These are phyloP conservation scores for Alternaria dauci DNA, from an alignment of 2,329 filamentous ascomycete species.

Conservation along the genomic window DNA sequence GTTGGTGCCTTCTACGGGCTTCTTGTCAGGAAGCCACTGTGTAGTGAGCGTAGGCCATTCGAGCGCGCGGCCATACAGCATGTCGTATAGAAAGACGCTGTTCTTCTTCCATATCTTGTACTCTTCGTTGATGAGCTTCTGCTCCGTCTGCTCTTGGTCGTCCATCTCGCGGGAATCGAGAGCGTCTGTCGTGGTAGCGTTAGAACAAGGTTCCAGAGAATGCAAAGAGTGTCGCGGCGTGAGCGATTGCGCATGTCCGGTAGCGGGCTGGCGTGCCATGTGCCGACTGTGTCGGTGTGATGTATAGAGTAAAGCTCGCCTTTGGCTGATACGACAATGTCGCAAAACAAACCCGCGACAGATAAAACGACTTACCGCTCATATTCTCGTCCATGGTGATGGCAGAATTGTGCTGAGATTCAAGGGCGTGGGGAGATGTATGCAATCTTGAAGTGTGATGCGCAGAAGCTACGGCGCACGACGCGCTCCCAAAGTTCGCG, in stretches of 20 bases:
- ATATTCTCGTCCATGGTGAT: slow-evolving; percentile 49
- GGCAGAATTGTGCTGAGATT: neutral
- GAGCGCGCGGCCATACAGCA: slow-evolving; percentile 91
- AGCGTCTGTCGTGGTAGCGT: slow-evolving; percentile 49
- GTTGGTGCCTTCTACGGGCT: slow-evolving; percentile 74
- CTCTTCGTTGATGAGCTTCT: slow-evolving; percentile 96
- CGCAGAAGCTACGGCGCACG: slow-evolving; percentile 15
- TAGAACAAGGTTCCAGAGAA: neutral
- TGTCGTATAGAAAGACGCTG: slow-evolving; percentile 95
- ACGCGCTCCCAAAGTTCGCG: slow-evolving; percentile 30
- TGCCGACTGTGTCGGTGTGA: slow-evolving; percentile 2
- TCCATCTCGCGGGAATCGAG: slow-evolving; percentile 61
- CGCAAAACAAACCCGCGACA: neutral
- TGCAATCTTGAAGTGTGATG: slow-evolving; percentile 5
- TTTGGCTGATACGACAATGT: neutral
- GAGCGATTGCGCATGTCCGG: neutral
- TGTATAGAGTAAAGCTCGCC: neutral
- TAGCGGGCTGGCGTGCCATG: neutral
- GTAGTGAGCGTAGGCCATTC: slow-evolving; percentile 98
- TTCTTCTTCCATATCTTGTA: slow-evolving; percentile 99
- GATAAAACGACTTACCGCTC: slow-evolving; percentile 41
- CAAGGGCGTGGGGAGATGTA: neutral
- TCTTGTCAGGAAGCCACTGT: slow-evolving; percentile 91
- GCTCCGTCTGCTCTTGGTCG: slow-evolving; percentile 75
- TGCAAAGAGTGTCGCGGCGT: neutral